Evolutionary conservation across 1,284 basidiomycete genomes (phyloP).

Genomic region (Exobasidium cylindrosporum): DNA sequence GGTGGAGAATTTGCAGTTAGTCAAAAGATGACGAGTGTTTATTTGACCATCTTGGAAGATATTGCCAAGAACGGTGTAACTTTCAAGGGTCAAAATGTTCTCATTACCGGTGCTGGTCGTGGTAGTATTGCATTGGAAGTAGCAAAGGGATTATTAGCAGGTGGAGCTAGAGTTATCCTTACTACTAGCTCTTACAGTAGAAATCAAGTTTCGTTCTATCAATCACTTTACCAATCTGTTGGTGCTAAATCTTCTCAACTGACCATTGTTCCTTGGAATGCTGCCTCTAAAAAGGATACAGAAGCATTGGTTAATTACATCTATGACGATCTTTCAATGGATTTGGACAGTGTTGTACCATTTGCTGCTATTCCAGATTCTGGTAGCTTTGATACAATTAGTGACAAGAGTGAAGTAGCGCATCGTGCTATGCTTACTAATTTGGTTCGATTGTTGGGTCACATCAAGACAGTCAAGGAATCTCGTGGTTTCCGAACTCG

Average conservation of each 20-base stretch:
- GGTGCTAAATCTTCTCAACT: constrained; percentile 91
- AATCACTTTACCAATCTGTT: constrained; percentile 92
- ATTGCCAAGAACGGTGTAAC: constrained; percentile 97
- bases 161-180: constrained; percentile 92
- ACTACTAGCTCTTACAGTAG: constrained; percentile 67
- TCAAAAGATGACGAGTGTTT: constrained; percentile 75
- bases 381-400: constrained; percentile 93
- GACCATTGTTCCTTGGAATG: constrained; percentile 97
- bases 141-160: constrained; percentile 90
- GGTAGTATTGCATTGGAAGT: constrained; percentile 97
- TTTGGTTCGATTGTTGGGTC: constrained; percentile 87
- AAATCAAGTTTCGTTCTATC: constrained; percentile 94
- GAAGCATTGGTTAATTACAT: constrained; percentile 93
- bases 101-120: constrained; percentile 94
- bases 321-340: constrained; percentile 87
- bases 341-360: constrained; percentile 95
- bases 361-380: constrained; percentile 98
- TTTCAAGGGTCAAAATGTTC: constrained; percentile 97
- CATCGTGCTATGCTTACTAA: constrained; percentile 81
- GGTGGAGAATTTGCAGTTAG: constrained; percentile 93
- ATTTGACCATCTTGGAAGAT: constrained; percentile 93
- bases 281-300: constrained; percentile 94
- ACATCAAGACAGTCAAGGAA: constrained; percentile 96
- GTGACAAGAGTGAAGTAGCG: constrained; percentile 95
- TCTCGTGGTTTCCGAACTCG: constrained; percentile 92